These are phyloP conservation scores for Taiozyma sp. DNA, from an alignment of 1,139 yeast genomes.

Conservation along the genomic window DNA sequence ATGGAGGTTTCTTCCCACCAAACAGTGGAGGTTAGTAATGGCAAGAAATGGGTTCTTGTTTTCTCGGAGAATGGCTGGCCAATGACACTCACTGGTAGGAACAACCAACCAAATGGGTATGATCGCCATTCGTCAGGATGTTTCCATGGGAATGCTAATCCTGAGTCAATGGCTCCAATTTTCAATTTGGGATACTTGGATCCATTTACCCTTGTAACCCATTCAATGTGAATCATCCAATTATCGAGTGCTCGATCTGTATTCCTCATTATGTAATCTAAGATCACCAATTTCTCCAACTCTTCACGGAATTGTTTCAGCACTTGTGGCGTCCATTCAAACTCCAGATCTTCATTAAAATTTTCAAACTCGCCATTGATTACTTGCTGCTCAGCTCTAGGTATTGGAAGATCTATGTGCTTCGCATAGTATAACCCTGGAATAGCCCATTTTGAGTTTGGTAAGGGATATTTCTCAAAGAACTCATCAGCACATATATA, in stretches of 20 bases:
- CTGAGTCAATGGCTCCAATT: slow-evolving; percentile 76
- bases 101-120: slow-evolving; percentile 78
- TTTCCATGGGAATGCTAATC: slow-evolving; percentile 77
- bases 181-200: slow-evolving; percentile 37
- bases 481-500: slow-evolving; percentile 62
- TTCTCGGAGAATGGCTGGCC: slow-evolving; percentile 63
- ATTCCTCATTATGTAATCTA: slow-evolving; percentile 70
- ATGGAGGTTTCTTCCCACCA: slow-evolving; percentile 71
- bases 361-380: slow-evolving; percentile 12
- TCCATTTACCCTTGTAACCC: slow-evolving; percentile 31
- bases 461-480: slow-evolving; percentile 52
- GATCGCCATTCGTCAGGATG: slow-evolving; percentile 83
- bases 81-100: slow-evolving; percentile 56
- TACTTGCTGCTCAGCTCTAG: neutral
- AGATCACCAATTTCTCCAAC: slow-evolving; percentile 62
- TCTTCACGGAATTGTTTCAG: slow-evolving; percentile 54
- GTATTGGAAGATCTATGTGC: slow-evolving; percentile 1
- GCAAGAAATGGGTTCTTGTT: slow-evolving; percentile 55
- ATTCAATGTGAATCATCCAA: slow-evolving; percentile 67
- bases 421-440: slow-evolving; percentile 9
- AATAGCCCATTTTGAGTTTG: slow-evolving; percentile 29
- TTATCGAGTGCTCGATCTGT: slow-evolving; percentile 75
- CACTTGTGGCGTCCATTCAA: slow-evolving; percentile 52
- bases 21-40: slow-evolving; percentile 50
- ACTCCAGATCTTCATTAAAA: slow-evolving; percentile 24